phyloP scores from a whole-genome alignment of 352 stramenopile genomes.

The Phytophthora cryptogea region DNA sequence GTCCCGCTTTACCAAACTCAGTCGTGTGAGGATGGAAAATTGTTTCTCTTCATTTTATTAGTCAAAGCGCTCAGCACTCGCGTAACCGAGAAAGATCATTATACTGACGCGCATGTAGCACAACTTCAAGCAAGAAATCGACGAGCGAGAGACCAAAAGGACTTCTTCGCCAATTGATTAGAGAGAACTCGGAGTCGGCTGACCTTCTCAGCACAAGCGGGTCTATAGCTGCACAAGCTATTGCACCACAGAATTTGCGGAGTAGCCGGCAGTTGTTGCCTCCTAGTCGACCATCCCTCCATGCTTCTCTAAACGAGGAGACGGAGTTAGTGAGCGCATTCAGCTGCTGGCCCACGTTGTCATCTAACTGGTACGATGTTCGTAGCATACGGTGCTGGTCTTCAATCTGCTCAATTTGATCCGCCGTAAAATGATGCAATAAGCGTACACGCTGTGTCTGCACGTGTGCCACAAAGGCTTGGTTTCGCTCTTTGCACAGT shows the following conservation, averaged over 20 bases:
- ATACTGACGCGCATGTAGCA: constrained; percentile 34
- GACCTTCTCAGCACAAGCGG: constrained; percentile 6
- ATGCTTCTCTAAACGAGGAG: constrained; percentile 26
- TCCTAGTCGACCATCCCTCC: constrained; percentile 27
- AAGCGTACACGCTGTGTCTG: constrained; percentile 33
- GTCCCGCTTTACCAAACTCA: background rate
- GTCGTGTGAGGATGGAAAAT: background rate
- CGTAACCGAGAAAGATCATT: constrained; percentile 23
- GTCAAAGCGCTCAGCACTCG: constrained; percentile 8
- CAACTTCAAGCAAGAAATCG: constrained; percentile 37
- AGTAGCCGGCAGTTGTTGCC: constrained; percentile 32
- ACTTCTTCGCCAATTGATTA: constrained; percentile 36
- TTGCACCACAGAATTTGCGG: constrained; percentile 29
- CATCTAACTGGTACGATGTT: constrained; percentile 34
- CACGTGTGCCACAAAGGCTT: constrained; percentile 31
- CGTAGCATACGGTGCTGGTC: constrained; percentile 32
- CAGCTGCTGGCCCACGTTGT: constrained; percentile 30
- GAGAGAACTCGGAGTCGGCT: constrained; percentile 17
- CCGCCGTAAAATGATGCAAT: constrained; percentile 21
- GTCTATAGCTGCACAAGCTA: constrained; percentile 26
- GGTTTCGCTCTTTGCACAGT: constrained; percentile 31
- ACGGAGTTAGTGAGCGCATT: constrained; percentile 10
- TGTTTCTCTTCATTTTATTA: constrained; percentile 3
- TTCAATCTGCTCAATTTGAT: constrained; percentile 37
- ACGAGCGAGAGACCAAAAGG: constrained; percentile 34